phyloP scores from a whole-genome alignment of 148 eudicot species.

The Rhododendron vialii region DNA sequence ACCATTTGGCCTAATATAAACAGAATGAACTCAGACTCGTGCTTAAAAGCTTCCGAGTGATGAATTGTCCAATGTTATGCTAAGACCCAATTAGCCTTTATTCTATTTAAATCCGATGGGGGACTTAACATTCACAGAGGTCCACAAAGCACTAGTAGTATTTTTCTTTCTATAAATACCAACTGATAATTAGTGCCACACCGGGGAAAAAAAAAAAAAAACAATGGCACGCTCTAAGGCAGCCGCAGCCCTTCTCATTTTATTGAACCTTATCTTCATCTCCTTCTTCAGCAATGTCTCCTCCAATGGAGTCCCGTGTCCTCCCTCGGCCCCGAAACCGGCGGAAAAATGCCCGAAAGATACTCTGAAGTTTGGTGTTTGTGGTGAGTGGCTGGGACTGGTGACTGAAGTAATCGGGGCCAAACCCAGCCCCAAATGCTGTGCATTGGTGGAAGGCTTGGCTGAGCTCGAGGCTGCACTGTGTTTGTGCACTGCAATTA shows the following conservation, averaged over 20 bases:
- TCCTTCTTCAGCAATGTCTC: conserved; percentile 33
- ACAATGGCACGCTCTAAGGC: conserved; percentile 26
- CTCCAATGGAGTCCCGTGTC: conserved; percentile 36
- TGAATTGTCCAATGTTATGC: background rate
- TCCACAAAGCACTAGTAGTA: background rate
- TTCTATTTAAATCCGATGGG: background rate
- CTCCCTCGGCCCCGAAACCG: conserved; percentile 9
- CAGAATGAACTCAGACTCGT: too few species aligned
- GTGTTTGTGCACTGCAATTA: conserved; percentile 79
- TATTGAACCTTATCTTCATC: conserved; percentile 32
- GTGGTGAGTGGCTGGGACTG: conserved; percentile 80
- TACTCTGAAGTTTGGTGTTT: conserved; percentile 74
- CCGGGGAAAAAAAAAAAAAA: background rate
- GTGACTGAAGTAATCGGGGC: conserved; percentile 69
- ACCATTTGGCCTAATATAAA: too few species aligned
- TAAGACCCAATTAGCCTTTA: background rate
- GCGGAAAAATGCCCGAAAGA: conserved; percentile 64
- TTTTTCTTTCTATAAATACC: background rate
- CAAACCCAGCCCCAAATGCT: conserved; percentile 58
- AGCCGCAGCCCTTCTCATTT: conserved; percentile 12
- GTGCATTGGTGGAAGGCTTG: conserved; percentile 52
- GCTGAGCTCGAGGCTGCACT: conserved; percentile 81
- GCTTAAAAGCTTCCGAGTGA: too few species aligned
- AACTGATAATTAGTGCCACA: background rate
- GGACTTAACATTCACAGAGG: background rate